phyloP scores from a whole-genome alignment of 495 filamentous ascomycete genomes.

The Choiromyces venosus region DNA sequence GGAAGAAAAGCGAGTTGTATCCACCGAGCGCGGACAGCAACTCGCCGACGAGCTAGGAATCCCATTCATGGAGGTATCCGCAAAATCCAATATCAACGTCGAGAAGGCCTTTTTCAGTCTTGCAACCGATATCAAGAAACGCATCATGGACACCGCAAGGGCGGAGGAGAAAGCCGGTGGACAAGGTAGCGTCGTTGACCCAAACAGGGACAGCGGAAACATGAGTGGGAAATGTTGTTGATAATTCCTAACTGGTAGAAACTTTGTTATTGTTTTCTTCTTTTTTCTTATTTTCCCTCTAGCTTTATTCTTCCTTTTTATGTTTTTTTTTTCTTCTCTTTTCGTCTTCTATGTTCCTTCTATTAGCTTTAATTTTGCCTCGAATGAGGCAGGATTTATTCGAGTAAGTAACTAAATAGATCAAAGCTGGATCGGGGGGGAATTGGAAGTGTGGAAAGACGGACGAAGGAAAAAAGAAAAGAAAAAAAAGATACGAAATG shows the following conservation, averaged over 20 bases:
- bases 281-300: neutral
- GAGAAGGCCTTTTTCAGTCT: constrained; percentile 97
- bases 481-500: neutral
- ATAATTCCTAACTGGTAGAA: constrained; percentile 37
- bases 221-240: constrained; percentile 84
- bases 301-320: neutral
- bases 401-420: constrained; percentile 1
- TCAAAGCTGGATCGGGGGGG: neutral
- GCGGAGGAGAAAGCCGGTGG: constrained; percentile 60
- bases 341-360: neutral
- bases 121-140: constrained; percentile 95
- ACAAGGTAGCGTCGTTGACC: constrained; percentile 67
- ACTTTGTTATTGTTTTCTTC: neutral
- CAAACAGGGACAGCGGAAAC: constrained; percentile 55
- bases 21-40: constrained; percentile 85
- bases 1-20: constrained; percentile 95
- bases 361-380: neutral
- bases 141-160: constrained; percentile 79
- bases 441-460: neutral
- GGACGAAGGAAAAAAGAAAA: too few relatives aligned
- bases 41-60: constrained; percentile 95
- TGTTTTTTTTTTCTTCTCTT: neutral
- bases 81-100: constrained; percentile 98
- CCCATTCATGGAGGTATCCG: constrained; percentile 96
- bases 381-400: neutral